Percentiles rank a stretch among this genome's conserved stretches.
phyloP scores from a whole-genome alignment of 805 yeast genomes.

The Danielia reshetovae region DNA sequence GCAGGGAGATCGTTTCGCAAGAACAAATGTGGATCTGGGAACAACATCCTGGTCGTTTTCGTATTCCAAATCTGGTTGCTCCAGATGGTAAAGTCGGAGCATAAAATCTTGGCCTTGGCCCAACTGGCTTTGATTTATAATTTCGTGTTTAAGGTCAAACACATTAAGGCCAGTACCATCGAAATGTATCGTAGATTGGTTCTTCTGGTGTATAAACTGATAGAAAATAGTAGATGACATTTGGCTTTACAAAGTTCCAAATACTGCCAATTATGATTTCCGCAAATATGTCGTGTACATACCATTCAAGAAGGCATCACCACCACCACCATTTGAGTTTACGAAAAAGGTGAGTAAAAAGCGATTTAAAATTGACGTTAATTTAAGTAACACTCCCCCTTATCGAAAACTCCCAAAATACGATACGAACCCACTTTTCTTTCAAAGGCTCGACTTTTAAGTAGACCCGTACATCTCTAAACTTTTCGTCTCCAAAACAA shows the following conservation, averaged over 20 bases:
- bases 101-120: constrained; percentile 86
- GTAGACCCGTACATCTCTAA: constrained; percentile 1
- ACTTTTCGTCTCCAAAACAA: neutral
- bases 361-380: too few species aligned
- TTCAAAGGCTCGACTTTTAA: too few species aligned
- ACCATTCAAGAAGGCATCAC: neutral
- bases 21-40: constrained; percentile 80
- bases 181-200: constrained; percentile 72
- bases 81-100: constrained; percentile 57
- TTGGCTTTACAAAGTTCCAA: neutral
- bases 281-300: too few species aligned
- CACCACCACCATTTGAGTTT: too few species aligned
- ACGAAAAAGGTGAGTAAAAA: too few species aligned
- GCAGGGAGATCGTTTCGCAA: constrained; percentile 72
- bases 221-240: constrained; percentile 92
- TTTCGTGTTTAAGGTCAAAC: constrained; percentile 90
- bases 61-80: constrained; percentile 61
- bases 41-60: constrained; percentile 88
- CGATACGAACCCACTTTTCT: too few species aligned
- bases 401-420: too few species aligned
- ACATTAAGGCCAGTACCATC: constrained; percentile 97
- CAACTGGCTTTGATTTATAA: constrained; percentile 72
- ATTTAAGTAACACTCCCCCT: too few species aligned
- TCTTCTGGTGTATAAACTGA: constrained; percentile 78
- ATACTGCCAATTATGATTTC: too few species aligned